Base-by-base conservation (phyloP, 495 filamentous ascomycete genomes). In the Immersiella caudata region DNA sequence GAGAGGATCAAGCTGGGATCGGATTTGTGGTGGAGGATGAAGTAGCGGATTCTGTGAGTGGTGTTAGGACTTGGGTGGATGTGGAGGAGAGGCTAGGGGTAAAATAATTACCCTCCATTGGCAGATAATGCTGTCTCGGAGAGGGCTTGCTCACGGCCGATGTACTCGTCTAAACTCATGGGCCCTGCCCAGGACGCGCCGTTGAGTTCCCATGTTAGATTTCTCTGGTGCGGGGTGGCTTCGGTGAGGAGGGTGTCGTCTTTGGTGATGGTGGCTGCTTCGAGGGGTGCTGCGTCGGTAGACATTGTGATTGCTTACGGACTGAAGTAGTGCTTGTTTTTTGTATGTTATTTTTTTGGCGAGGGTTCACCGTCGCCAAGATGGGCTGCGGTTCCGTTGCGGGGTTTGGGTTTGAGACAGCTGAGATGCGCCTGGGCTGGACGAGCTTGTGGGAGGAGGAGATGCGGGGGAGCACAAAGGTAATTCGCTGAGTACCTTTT, bases 191-290 rank as follows among this genome's bases (percentile, higher is more conserved):
- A 72, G 11, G 70, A 67, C 26, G 61, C 67, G 60, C 64, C 67
- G 67, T 72, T 72, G 63, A 72, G 70, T 29, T 62, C 33, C 70
- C 70, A 72, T 29, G 64, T 67, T 22, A 72, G 67, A 20, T n/a
- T 61, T 25, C 70, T 67, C 29, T 72, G 70, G 9, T 65, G 60
- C 29, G 67, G 63, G 29, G 67, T 69, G 26, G 70, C 70, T 21
- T 60, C 52, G 55, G 67, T 29, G 55, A 72, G 66, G 61, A 67
- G 33, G 22, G 69, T 64, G 22, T 69, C 64, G 22, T 62, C 59
- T 22, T 49, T 49, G 2, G 36, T 46, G 40, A 36, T 7, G 46
- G 57, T 57, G 46, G 62, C 9, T 8, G 59, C 16, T 27, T 62
- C 58, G 27, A 40, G 6, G 29, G 58, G 26, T 6, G 21, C 52